Base-by-base conservation (phyloP, 768 basidiomycete species). In the Lentinula aciculospora region DNA sequence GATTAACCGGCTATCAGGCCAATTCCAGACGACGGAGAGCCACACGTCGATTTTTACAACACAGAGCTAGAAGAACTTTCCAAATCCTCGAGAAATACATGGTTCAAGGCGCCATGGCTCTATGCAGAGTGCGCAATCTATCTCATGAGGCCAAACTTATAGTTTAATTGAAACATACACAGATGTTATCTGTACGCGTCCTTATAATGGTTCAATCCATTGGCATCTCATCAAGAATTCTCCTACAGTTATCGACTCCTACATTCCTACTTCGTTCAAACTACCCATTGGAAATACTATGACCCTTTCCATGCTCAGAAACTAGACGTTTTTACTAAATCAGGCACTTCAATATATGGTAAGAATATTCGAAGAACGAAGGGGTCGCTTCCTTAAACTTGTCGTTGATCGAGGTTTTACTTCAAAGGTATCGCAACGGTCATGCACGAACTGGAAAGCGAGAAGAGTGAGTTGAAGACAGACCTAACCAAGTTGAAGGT, bases 91-190 rank as follows among this genome's bases (percentile, higher is more conserved):
- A 75, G 78, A 64, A 79, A 85, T 59, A 89, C 88, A 0, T 99
- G 96, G 96, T 94, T 92, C 67, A 89, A 83, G 7, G 84, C 91
- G 4, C 92, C 94, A 1, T 99, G 96, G 96, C 78, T 99, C n/a
- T 98, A 80, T 68, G 93, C 94, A 57, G 96, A 98, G 87, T 97
- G 74, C 62, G 88, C 72, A 54, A 51, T 66, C 59, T 58, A 37
- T 56, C 51, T 60, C 23, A 29, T 28, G 10, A 21, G 55, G 50
- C 12, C 9, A n/a, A n/a, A n/a, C n/a, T n/a, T n/a, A n/a, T n/a
- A n/a, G n/a, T n/a, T n/a, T 15, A 17, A 7, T 17, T 4, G 13
- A 17, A 19, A 19, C 39, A 40, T 39, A 17, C 57, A 1, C 60
- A 90, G 88, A 69, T 91, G 89, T 60, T 91, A 91, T 64, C 66